Base-by-base conservation (phyloP, 352 stramenopile genomes). In the Pythium sp. region DNA sequence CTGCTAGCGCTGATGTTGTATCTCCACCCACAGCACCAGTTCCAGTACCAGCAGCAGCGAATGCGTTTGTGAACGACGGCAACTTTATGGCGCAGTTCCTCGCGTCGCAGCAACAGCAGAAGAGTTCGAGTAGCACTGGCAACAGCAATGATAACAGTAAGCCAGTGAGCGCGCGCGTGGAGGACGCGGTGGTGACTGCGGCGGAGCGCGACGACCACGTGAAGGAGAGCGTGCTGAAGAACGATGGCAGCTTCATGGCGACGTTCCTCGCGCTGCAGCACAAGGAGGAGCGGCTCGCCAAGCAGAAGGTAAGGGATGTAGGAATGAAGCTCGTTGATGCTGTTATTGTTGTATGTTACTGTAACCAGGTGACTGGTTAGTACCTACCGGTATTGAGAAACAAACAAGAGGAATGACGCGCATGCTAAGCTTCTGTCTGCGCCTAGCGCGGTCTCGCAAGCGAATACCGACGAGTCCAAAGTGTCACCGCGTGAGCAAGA, bases 51-150 rank as follows among this genome's bases (percentile, higher is more conserved):
- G 61, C 34, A 9, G 30, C 60, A 49, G 51, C 34, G 26, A 74
- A 74, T 30, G 51, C 55, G 20, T 74, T 74, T 34, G 69, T 43
- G 26, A 74, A 74, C 34, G 69, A 74, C 8, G 69, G 69, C 30
- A 68, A 67, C 69, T 74, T 74, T 54, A 74, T 74, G 69, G 69
- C 69, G 59, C 58, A 67, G 58, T 74, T 74, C 55, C 65, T 71
- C 28, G 64, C 64, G 30, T 32, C 47, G 26, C 46, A 71, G 32
- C 59, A 54, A 34, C 15, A 53, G 47, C 22, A 36, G 24, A 7
- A 12, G 12, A 41, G 11, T n/a, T 18, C 26, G 5, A 38, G 14
- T 9, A 53, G 12, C n/a, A 26, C 15, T 18, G 12, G 30, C 15
- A 55, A 18, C 2, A 53, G 11, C 24, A 28, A 24, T 14, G 41